Base-by-base conservation (phyloP, 345 rosid species). In the Ailanthus altissimus region DNA sequence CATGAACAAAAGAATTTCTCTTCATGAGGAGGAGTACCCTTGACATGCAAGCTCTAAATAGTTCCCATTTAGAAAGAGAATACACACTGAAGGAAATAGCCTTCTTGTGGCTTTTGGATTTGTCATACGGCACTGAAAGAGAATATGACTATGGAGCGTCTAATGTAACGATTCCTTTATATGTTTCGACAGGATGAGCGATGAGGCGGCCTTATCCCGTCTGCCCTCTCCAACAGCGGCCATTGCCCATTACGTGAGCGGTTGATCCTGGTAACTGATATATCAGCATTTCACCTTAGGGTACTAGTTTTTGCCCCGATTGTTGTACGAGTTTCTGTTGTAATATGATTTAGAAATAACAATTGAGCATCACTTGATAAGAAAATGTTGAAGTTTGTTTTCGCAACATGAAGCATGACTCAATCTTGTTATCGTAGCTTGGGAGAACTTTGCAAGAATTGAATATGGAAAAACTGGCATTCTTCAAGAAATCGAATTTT, bases 21-120 rank as follows among this genome's bases (percentile, higher is more conserved):
- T n/a, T 70, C 61, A 70, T 70, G 8, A 16, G 74, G 32, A 70
- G 74, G 36, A 70, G 46, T 70, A 51, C 74, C 60, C 74, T 51
- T 32, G 74, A 53, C 47, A 70, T 51, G 47, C 74, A 53, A 51
- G 74, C 74, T 36, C 6, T 36, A 28, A 70, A n/a, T n/a, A n/a
- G n/a, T n/a, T n/a, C n/a, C n/a, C n/a, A n/a, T n/a, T n/a, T n/a
- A n/a, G n/a, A n/a, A n/a, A n/a, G n/a, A n/a, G n/a, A n/a, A n/a
- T n/a, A n/a, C n/a, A n/a, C n/a, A n/a, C n/a, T n/a, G n/a, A n/a
- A n/a, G n/a, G n/a, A n/a, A n/a, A n/a, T n/a, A n/a, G n/a, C n/a
- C n/a, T n/a, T n/a, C n/a, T n/a, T n/a, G n/a, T n/a, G n/a, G n/a
- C n/a, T n/a, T n/a, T n/a, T n/a, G n/a, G n/a, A n/a, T n/a, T n/a